Conservation (phyloP, 2,329 filamentous ascomycete genomes). For the Aspergillus sp. region DNA sequence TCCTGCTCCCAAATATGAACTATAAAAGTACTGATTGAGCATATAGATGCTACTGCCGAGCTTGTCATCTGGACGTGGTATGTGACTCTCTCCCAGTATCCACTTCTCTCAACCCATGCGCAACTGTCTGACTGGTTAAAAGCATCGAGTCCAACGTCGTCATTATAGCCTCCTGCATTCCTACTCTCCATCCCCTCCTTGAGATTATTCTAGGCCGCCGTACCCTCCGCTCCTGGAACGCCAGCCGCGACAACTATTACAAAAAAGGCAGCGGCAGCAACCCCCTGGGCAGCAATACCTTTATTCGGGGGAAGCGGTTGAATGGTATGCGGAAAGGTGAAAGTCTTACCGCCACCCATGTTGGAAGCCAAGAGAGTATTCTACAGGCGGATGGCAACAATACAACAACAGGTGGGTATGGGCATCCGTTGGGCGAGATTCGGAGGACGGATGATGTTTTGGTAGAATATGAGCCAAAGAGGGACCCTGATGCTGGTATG, state of each 20-base stretch:
- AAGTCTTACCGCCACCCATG: neutral
- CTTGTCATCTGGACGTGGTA: conserved; percentile 42
- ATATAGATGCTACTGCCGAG: conserved; percentile 31
- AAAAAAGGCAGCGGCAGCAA: conserved; percentile 5
- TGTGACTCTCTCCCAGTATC: neutral
- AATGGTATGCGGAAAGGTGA: conserved; percentile 1
- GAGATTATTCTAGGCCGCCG: conserved; percentile 18
- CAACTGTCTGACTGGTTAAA: neutral
- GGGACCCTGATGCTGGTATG: neutral
- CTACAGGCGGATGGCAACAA: conserved; percentile 5
- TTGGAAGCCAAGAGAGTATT: conserved; percentile 15
- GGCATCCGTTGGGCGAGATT: conserved; percentile 7
- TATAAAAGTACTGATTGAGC: too few relatives aligned
- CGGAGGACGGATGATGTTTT: conserved; percentile 13
- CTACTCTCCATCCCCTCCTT: conserved; percentile 24
- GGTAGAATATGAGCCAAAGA: conserved; percentile 12
- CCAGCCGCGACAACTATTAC: neutral
- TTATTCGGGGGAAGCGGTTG: conserved; percentile 1
- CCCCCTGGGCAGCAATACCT: neutral
- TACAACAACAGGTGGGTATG: neutral
- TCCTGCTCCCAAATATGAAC: neutral
- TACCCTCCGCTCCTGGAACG: conserved; percentile 7
- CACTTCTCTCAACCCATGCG: neutral
- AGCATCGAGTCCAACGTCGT: conserved; percentile 27
- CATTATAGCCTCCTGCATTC: conserved; percentile 30